Base-by-base conservation (phyloP, 352 stramenopile genomes). In the Phytophthora colocasiae region DNA sequence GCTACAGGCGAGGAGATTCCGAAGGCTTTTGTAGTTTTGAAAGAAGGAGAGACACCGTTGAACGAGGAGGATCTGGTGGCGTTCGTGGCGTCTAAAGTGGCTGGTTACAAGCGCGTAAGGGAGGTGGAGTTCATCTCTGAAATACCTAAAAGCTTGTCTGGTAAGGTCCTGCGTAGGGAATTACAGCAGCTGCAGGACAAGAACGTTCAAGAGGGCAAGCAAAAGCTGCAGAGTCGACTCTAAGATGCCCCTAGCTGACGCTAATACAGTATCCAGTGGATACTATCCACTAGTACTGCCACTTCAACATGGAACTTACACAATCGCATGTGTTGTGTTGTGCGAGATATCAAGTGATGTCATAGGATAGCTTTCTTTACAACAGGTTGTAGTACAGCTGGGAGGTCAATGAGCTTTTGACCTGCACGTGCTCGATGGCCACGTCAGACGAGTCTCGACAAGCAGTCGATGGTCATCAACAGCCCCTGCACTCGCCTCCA, bases 1-100 rank as follows among this genome's bases (percentile, higher is more conserved):
- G 71, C 88, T 17, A 76, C 75, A 15, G 81, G 71, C 8, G 90
- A 95, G 47, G 93, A 98, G 71, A 77, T 97, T 36, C 95, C 95
- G 14, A 89, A 95, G 68, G 94, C 94, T 6, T 98, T 96, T 59
- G 81, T 98, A 22, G 92, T 98, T 9, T 59, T 95, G 2, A 93
- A 82, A 40, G 69, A 64, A 27, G 76, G 52, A 4, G 52, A 77
- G 14, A 57, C 67, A 1, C 85, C 7, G 74, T 43, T 90, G 36
- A 87, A 67, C 2, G 81, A 92, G 40, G 63, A 92, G 8, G 80
- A 90, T 27, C 73, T 97, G 17, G 85, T 93, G 65, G 71, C 87
- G 14, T 97, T 81, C 62, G 91, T 98, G 1, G 89, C 90, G 19
- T 75, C 80, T 24, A 72, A 82, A 44, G 91, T 97, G 11, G 81